phyloP scores from a whole-genome alignment of 768 basidiomycete genomes.

The Russula vinacea region DNA sequence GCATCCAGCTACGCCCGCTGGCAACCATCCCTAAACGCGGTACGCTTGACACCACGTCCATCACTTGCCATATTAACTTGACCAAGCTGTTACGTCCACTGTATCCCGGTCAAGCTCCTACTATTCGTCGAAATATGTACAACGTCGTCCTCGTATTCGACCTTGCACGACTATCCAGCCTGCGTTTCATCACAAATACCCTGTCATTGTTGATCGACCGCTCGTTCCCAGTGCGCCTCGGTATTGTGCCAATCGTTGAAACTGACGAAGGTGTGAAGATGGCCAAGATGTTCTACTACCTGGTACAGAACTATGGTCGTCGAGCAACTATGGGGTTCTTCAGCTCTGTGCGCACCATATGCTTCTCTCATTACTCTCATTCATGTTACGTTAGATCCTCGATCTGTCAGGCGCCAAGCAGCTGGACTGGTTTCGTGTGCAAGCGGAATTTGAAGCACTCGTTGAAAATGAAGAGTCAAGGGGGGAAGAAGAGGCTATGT shows the following conservation, averaged over 20 bases:
- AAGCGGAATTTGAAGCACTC: slow-evolving; percentile 16
- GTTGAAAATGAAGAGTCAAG: neutral
- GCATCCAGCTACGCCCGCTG: slow-evolving; percentile 49
- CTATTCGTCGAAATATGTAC: slow-evolving; percentile 72
- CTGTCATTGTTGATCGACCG: slow-evolving; percentile 70
- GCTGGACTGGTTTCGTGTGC: slow-evolving; percentile 19
- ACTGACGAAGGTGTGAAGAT: slow-evolving; percentile 41
- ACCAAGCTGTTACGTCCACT: slow-evolving; percentile 68
- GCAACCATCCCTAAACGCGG: slow-evolving; percentile 49
- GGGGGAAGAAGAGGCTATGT: slow-evolving; percentile 4
- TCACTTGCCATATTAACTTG: slow-evolving; percentile 26
- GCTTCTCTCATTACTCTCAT: neutral
- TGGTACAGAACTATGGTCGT: slow-evolving; percentile 18
- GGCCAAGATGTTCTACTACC: slow-evolving; percentile 40
- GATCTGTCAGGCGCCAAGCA: neutral
- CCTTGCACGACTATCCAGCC: slow-evolving; percentile 56
- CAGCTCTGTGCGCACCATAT: slow-evolving; percentile 5
- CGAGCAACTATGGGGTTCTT: slow-evolving; percentile 11
- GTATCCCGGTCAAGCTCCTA: slow-evolving; percentile 77
- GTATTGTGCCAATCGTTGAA: slow-evolving; percentile 72
- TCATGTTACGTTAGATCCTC: slow-evolving; percentile 9
- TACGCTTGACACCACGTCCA: slow-evolving; percentile 30
- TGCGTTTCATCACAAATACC: slow-evolving; percentile 61
- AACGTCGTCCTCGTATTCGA: slow-evolving; percentile 83
- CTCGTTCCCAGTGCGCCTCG: slow-evolving; percentile 76